Evolutionary conservation across 2,329 filamentous ascomycete genomes (phyloP).

Genomic region (Periglandula ipomoeae): DNA sequence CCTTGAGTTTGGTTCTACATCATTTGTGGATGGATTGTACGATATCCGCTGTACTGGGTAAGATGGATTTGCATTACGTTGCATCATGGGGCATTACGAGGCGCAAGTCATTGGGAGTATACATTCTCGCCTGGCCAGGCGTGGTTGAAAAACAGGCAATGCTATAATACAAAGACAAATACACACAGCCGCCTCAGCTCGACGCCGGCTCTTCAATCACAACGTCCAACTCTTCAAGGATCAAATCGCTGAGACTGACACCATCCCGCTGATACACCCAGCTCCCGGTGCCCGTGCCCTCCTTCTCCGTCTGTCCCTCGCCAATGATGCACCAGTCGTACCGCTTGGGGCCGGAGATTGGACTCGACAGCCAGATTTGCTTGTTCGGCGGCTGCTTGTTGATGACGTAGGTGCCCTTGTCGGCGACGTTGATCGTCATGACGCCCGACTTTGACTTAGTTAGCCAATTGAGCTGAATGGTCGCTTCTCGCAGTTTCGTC

Average conservation of each 20-base stretch:
- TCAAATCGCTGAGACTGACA: constrained; percentile 60
- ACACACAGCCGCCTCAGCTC: constrained; percentile 13
- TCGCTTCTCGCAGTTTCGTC: no score
- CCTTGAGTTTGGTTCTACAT: not conserved
- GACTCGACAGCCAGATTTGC: constrained; percentile 94
- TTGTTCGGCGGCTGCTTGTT: constrained; percentile 99
- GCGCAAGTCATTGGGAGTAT: no score
- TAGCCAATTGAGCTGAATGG: no score
- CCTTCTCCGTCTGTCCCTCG: constrained; percentile 65
- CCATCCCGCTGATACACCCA: constrained; percentile 89
- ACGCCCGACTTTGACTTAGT: constrained; percentile 85
- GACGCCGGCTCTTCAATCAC: constrained; percentile 34
- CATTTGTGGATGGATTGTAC: no score
- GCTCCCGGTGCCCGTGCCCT: constrained; percentile 61
- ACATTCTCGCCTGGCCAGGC: not conserved
- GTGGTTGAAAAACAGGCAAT: not conserved
- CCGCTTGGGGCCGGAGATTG: constrained; percentile 82
- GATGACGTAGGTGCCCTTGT: constrained; percentile 76
- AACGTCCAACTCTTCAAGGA: constrained; percentile 69
- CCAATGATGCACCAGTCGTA: constrained; percentile 78
- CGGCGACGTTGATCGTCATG: constrained; percentile 62
- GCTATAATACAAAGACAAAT: not conserved
- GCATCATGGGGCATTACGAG: no score
- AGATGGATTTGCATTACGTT: no score
- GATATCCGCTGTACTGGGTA: no score